Evolutionary conservation across 2,329 filamentous ascomycete genomes (phyloP).

Genomic region (Colletotrichum orbiculare): DNA sequence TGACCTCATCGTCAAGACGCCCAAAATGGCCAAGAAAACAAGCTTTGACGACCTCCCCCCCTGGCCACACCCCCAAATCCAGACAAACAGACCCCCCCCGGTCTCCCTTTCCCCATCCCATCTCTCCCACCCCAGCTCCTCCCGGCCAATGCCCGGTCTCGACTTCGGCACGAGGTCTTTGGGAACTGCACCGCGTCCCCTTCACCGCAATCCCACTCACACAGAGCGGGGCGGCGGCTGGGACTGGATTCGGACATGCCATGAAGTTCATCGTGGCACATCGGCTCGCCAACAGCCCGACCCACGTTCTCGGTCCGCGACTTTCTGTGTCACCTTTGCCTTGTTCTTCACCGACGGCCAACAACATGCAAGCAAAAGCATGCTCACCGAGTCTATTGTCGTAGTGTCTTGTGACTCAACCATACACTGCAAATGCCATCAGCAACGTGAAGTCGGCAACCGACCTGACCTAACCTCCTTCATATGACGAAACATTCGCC

Average conservation of each 20-base stretch:
- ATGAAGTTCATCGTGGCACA: constrained; percentile 26
- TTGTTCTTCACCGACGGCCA: constrained; percentile 25
- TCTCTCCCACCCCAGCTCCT: background rate
- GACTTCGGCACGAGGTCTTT: constrained; percentile 29
- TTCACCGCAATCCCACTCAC: constrained; percentile 26
- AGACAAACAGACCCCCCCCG: constrained; percentile 14
- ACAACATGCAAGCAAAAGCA: background rate
- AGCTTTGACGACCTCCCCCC: constrained; percentile 26
- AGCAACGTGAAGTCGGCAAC: too few species aligned
- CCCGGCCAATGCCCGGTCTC: constrained; percentile 30
- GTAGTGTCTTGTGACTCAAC: background rate
- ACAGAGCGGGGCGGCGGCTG: background rate
- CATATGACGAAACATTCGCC: too few species aligned
- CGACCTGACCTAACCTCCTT: too few species aligned
- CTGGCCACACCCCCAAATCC: constrained; percentile 5
- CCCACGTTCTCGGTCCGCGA: constrained; percentile 27
- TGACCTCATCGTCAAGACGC: constrained; percentile 15
- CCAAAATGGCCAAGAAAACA: constrained; percentile 23
- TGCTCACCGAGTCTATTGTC: background rate
- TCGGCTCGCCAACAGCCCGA: constrained; percentile 21
- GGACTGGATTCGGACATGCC: constrained; percentile 7
- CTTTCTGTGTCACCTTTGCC: background rate
- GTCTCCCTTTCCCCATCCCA: constrained; percentile 1
- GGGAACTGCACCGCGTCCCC: background rate
- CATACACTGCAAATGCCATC: too few species aligned